Percentiles rank a stretch among this genome's conserved stretches.
Conservation (phyloP, 1,139 yeast genomes). For the Sugiyamaella castrensis region DNA sequence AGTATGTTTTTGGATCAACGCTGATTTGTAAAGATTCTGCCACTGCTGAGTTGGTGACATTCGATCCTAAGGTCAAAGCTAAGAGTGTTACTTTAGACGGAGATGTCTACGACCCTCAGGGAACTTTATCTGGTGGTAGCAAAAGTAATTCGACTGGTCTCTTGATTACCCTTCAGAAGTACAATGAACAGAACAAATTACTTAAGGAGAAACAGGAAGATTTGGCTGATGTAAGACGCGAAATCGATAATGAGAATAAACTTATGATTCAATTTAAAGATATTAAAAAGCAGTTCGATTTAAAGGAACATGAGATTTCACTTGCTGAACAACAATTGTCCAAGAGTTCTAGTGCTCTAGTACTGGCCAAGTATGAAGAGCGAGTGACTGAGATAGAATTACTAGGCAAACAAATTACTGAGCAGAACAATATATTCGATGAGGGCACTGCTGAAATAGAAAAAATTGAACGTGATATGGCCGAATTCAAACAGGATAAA, state of each 20-base stretch:
- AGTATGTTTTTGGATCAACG: constrained; percentile 84
- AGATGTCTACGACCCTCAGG: constrained; percentile 93
- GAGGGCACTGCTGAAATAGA: constrained; percentile 45
- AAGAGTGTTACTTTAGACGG: constrained; percentile 94
- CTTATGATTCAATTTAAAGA: constrained; percentile 53
- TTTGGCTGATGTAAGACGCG: constrained; percentile 43
- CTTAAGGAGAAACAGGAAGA: constrained; percentile 43
- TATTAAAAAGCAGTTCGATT: constrained; percentile 61
- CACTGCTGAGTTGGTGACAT: constrained; percentile 83
- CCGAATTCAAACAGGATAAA: constrained; percentile 76
- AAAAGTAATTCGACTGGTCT: constrained; percentile 56
- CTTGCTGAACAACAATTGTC: constrained; percentile 59
- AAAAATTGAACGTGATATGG: constrained; percentile 69
- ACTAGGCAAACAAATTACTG: constrained; percentile 43
- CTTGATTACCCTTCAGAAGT: constrained; percentile 65
- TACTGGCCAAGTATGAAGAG: constrained; percentile 50
- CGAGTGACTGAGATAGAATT: constrained; percentile 50
- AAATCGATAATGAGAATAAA: constrained; percentile 47
- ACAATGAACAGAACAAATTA: constrained; percentile 49
- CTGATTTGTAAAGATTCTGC: constrained; percentile 83
- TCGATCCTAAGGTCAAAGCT: constrained; percentile 73
- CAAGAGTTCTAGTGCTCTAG: constrained; percentile 55
- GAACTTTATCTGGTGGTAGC: constrained; percentile 95
- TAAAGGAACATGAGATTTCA: constrained; percentile 65
- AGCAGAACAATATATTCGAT: constrained; percentile 37